Conservation (phyloP, 2,329 filamentous ascomycete species). For the Amphichorda felina region DNA sequence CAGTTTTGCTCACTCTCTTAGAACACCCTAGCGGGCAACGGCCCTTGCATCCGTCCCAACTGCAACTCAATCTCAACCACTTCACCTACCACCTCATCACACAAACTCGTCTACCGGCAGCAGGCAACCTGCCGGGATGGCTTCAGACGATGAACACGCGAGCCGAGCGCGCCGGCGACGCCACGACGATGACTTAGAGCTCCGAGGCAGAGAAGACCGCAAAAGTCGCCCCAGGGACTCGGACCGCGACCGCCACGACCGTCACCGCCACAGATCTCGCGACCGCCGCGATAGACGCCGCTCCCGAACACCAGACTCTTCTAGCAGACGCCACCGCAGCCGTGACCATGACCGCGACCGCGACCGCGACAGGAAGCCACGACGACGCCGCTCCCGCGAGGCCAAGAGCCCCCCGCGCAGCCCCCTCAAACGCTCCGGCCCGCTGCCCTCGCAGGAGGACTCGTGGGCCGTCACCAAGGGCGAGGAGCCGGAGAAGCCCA, state of each 20-base stretch:
- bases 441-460: constrained; percentile 47
- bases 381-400: constrained; percentile 10
- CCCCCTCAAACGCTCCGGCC: constrained; percentile 25
- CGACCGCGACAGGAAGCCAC: constrained; percentile 6
- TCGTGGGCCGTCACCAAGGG: constrained; percentile 42
- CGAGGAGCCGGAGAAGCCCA: constrained; percentile 40
- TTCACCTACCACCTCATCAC: background rate
- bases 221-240: constrained; percentile 9
- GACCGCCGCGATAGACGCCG: constrained; percentile 16
- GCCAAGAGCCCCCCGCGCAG: constrained; percentile 4
- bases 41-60: no score
- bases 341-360: constrained; percentile 9
- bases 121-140: background rate
- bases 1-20: no score
- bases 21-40: no score
- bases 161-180: background rate
- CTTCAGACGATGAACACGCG: constrained; percentile 1
- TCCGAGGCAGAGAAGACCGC: constrained; percentile 6
- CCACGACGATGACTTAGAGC: background rate
- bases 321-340: constrained; percentile 12
- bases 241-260: constrained; percentile 9
- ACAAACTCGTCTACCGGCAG: background rate
- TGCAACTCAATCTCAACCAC: background rate
- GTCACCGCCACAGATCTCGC: constrained; percentile 15
- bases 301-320: constrained; percentile 17